Conservation (phyloP, 2,329 filamentous ascomycete genomes). For the Hypoxylon sp. region DNA sequence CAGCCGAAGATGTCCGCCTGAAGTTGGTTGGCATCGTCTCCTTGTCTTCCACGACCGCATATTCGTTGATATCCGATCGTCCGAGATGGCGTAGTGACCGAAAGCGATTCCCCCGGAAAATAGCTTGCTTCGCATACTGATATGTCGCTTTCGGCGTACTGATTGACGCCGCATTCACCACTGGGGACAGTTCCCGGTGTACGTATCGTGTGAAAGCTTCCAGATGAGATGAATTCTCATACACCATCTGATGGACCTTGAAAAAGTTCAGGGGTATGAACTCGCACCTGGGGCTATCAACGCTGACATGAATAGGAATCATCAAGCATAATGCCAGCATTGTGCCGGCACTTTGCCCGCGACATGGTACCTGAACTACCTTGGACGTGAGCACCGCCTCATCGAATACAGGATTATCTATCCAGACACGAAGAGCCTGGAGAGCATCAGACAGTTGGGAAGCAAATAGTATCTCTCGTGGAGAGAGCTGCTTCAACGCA, state of each 20-base stretch:
- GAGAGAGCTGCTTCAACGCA: slow-evolving; percentile 48
- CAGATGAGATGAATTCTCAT: slow-evolving; percentile 61
- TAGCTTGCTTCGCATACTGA: slow-evolving; percentile 14
- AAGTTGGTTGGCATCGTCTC: slow-evolving; percentile 42
- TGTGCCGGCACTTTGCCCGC: slow-evolving; percentile 39
- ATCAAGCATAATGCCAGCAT: slow-evolving; percentile 67
- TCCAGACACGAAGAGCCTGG: slow-evolving; percentile 47
- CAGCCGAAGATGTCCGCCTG: slow-evolving; percentile 38
- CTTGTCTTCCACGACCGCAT: slow-evolving; percentile 43
- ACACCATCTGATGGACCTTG: slow-evolving; percentile 69
- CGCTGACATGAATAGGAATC: slow-evolving; percentile 65
- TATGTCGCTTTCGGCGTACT: slow-evolving; percentile 28
- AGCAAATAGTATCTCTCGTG: slow-evolving; percentile 55
- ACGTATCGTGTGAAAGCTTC: slow-evolving; percentile 67
- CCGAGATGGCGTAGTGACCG: slow-evolving; percentile 9
- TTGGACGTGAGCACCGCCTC: slow-evolving; percentile 51
- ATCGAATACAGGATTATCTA: slow-evolving; percentile 52
- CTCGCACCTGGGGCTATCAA: slow-evolving; percentile 59
- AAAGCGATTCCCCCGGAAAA: slow-evolving; percentile 14
- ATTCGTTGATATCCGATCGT: slow-evolving; percentile 17
- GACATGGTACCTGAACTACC: slow-evolving; percentile 52
- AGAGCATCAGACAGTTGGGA: slow-evolving; percentile 52
- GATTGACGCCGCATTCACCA: slow-evolving; percentile 49
- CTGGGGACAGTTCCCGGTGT: slow-evolving; percentile 66
- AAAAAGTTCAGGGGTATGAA: slow-evolving; percentile 72